These are phyloP conservation scores for Chaetomium sp. DNA, from an alignment of 2,329 filamentous ascomycete genomes.

Conservation along the genomic window DNA sequence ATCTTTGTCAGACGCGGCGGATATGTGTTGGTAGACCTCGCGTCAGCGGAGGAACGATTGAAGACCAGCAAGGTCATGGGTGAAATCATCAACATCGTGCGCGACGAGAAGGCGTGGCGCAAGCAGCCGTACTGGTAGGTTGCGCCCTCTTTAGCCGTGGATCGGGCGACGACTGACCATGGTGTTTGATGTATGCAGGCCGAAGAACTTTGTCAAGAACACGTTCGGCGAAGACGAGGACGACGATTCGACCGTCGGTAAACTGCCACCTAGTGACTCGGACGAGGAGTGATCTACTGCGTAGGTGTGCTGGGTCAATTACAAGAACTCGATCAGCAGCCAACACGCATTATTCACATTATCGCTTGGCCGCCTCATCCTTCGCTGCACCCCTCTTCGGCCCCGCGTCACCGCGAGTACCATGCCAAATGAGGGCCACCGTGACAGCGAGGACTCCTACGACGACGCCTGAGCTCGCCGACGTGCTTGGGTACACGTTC, in stretches of 20 bases:
- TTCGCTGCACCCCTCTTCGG: constrained; percentile 7
- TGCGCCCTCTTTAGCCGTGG: not conserved
- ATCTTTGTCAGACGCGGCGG: constrained; percentile 90
- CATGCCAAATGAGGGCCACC: constrained; percentile 56
- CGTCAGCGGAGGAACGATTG: constrained; percentile 47
- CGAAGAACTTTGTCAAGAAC: constrained; percentile 68
- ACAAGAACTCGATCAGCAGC: not conserved
- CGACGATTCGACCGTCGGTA: constrained; percentile 73
- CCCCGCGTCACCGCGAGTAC: constrained; percentile 31
- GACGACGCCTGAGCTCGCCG: constrained; percentile 51
- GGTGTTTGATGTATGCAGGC: constrained; percentile 45
- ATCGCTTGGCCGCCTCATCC: constrained; percentile 17
- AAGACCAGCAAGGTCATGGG: constrained; percentile 73
- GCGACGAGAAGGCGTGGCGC: constrained; percentile 86
- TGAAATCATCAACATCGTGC: constrained; percentile 87
- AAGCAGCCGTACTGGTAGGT: constrained; percentile 79
- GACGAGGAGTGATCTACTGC: constrained; percentile 53
- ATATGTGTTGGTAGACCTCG: constrained; percentile 73
- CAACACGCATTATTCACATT: not conserved
- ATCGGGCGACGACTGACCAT: constrained; percentile 14
- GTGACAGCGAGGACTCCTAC: constrained; percentile 64
- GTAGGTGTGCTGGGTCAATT: too few species aligned
- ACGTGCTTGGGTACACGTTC: constrained; percentile 84
- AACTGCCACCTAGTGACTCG: constrained; percentile 76
- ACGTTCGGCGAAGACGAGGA: constrained; percentile 58